These are phyloP conservation scores for Medicago truncatula DNA, from an alignment of 306 rosid genomes.

Conservation along the genomic window DNA sequence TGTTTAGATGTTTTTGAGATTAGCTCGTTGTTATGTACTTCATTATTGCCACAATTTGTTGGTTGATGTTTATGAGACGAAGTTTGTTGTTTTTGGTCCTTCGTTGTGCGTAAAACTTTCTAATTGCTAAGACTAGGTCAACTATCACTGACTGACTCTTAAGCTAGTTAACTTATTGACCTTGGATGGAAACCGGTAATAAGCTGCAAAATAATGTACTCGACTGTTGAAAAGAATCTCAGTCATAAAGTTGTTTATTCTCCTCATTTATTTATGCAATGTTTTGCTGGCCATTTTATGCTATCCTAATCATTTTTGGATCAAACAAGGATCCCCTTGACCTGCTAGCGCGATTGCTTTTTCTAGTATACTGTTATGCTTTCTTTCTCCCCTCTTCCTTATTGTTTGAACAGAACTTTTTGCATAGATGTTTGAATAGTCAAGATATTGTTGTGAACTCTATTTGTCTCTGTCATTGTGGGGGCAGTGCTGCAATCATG, in stretches of 20 bases:
- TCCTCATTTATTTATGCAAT: background rate
- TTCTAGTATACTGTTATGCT: background rate
- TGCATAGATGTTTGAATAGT: background rate
- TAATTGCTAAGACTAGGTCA: constrained; percentile 24
- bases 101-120: background rate
- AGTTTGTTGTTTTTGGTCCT: background rate
- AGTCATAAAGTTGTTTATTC: background rate
- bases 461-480: background rate
- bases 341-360: background rate
- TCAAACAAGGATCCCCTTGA: background rate
- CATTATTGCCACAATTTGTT: no score
- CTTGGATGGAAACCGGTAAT: no score
- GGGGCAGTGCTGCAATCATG: no score
- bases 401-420: constrained; percentile 1
- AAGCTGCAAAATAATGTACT: no score
- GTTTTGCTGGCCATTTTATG: background rate
- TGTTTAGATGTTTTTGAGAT: constrained; percentile 6
- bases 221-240: background rate
- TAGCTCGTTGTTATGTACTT: background rate
- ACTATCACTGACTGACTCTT: constrained; percentile 9
- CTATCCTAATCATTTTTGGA: background rate
- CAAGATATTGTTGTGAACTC: background rate
- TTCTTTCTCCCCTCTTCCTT: background rate
- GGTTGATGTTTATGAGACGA: no score
- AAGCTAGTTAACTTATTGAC: background rate